A percentile compares a stretch with the other conserved stretches of the same genome.
Evolutionary conservation across 2,329 filamentous ascomycete genomes (phyloP).

Genomic region (Diaporthe capsici): DNA sequence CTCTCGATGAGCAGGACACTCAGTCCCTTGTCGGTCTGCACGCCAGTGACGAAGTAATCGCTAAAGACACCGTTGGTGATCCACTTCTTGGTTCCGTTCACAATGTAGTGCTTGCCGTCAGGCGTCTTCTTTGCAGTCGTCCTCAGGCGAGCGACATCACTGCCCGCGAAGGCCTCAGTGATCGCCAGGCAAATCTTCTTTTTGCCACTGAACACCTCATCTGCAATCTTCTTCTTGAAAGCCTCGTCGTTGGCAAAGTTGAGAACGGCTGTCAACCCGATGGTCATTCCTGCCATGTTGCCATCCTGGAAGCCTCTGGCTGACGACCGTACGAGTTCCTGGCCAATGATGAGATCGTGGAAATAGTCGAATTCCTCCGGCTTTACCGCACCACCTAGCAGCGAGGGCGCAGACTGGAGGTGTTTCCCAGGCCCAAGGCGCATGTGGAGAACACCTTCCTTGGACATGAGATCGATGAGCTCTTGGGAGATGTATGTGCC

Average conservation of each 20-base stretch:
- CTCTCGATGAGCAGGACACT: conserved; percentile 83
- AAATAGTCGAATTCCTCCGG: conserved; percentile 90
- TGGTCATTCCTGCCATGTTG: conserved; percentile 89
- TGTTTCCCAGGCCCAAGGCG: conserved; percentile 87
- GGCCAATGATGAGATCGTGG: conserved; percentile 82
- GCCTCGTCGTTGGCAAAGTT: conserved; percentile 79
- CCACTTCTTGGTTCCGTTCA: conserved; percentile 87
- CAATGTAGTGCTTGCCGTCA: conserved; percentile 80
- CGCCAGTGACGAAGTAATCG: conserved; percentile 88
- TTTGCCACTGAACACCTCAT: conserved; percentile 82
- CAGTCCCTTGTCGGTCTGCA: conserved; percentile 83
- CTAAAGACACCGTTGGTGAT: conserved; percentile 85
- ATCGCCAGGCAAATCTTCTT: conserved; percentile 93
- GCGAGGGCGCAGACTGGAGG: conserved; percentile 71
- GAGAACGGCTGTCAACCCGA: conserved; percentile 83
- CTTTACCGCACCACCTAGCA: conserved; percentile 79
- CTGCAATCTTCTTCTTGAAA: conserved; percentile 76
- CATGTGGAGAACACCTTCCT: conserved; percentile 82
- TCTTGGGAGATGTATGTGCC: conserved; percentile 78
- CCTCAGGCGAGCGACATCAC: conserved; percentile 83
- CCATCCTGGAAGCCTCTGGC: conserved; percentile 88
- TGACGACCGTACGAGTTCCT: conserved; percentile 80
- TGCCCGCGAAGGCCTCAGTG: conserved; percentile 89
- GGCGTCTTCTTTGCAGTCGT: conserved; percentile 84
- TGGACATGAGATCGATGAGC: conserved; percentile 84